Percentiles rank a stretch among this genome's conserved stretches.
Conservation (phyloP, 2,329 filamentous ascomycete species). For the Botrytis sinoallii region DNA sequence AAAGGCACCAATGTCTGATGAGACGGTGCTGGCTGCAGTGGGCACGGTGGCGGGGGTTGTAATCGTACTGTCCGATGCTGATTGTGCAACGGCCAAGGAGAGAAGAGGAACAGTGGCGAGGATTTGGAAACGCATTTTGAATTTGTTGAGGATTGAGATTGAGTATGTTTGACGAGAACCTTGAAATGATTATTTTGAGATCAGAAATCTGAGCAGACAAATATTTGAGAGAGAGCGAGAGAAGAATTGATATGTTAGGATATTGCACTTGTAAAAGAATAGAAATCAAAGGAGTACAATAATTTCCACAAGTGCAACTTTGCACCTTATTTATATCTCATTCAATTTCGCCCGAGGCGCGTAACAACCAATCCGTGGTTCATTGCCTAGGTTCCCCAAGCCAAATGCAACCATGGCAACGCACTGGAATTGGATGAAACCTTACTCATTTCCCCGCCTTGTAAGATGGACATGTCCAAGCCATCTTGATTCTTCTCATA, state of each 20-base stretch:
- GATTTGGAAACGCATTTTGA: constrained; percentile 19
- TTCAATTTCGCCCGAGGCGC: background rate
- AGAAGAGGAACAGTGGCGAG: constrained; percentile 8
- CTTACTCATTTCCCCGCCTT: constrained; percentile 3
- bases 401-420: constrained; percentile 10
- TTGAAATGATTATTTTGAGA: background rate
- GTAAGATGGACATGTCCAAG: background rate
- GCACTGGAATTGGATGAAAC: background rate
- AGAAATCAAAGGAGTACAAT: background rate
- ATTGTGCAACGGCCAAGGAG: constrained; percentile 8
- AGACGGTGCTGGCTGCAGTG: background rate
- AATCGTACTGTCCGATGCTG: background rate
- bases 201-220: background rate
- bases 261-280: background rate
- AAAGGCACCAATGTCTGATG: constrained; percentile 7
- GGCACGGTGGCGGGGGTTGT: background rate
- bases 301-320: constrained; percentile 1
- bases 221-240: too few relatives aligned
- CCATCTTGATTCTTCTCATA: background rate
- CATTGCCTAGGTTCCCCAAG: background rate
- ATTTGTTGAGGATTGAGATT: background rate
- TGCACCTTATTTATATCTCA: background rate
- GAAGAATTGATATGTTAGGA: background rate
- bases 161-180: background rate
- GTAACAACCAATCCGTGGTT: background rate